These are phyloP conservation scores for Cutaneotrichosporon dermatis DNA, from an alignment of 1,284 basidiomycete species.

Conservation along the genomic window DNA sequence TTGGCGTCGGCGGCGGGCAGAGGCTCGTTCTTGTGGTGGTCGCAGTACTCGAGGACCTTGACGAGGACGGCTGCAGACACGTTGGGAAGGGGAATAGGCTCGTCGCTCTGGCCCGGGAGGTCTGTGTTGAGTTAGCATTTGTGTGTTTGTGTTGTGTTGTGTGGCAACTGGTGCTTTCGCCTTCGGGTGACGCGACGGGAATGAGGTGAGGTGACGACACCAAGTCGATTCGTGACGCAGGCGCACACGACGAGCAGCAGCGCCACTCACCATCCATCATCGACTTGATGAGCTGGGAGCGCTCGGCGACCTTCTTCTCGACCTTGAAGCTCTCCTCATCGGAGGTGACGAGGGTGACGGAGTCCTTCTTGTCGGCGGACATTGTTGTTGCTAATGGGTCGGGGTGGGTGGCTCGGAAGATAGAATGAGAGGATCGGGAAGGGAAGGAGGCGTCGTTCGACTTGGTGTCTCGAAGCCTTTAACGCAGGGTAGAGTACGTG, in stretches of 20 bases:
- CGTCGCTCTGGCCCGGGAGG: conserved; percentile 79
- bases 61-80: conserved; percentile 94
- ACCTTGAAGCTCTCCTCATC: conserved; percentile 94
- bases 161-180: too few species aligned
- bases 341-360: conserved; percentile 56
- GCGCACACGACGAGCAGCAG: too few species aligned
- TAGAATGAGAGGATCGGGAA: too few species aligned
- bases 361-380: conserved; percentile 33
- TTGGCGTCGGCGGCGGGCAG: conserved; percentile 70
- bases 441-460: too few species aligned
- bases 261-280: conserved; percentile 86
- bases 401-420: too few species aligned
- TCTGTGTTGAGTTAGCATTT: conserved; percentile 54
- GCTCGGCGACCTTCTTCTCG: conserved; percentile 90
- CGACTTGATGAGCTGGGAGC: conserved; percentile 95
- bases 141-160: neutral
- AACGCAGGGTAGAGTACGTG: too few species aligned
- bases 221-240: too few species aligned
- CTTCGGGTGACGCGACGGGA: too few species aligned
- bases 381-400: conserved; percentile 2
- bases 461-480: too few species aligned
- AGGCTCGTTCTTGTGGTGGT: conserved; percentile 95
- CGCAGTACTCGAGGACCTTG: conserved; percentile 99
- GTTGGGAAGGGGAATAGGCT: conserved; percentile 93
- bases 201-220: too few species aligned